Percentiles rank a stretch among this genome's conserved stretches.
phyloP scores from a whole-genome alignment of 352 stramenopile species.

The Phytophthora pisi region DNA sequence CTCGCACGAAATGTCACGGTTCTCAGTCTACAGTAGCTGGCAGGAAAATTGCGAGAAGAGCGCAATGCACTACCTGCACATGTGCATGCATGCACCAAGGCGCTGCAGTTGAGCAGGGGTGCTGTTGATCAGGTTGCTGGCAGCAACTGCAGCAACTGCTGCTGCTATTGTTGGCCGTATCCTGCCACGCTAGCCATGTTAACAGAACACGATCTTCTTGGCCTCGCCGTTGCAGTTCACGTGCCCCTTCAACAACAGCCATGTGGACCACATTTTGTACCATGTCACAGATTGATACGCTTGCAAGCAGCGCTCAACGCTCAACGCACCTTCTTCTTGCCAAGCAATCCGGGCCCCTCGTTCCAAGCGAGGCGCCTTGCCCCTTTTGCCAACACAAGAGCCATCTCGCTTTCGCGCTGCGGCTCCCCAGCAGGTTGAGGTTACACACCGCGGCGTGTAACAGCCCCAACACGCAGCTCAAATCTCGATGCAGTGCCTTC shows the following conservation, averaged over 20 bases:
- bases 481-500: slow-evolving; percentile 11
- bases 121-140: neutral
- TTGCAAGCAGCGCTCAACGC: too few relatives aligned
- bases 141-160: neutral
- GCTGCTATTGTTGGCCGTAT: neutral
- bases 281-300: slow-evolving; percentile 16
- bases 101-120: neutral
- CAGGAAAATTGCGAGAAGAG: neutral
- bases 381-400: slow-evolving; percentile 27
- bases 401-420: slow-evolving; percentile 19
- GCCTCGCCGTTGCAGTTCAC: neutral
- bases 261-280: slow-evolving; percentile 18
- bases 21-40: neutral
- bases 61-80: neutral
- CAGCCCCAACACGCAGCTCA: slow-evolving; percentile 24
- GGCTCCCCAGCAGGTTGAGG: neutral
- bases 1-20: neutral
- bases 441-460: slow-evolving; percentile 21
- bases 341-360: neutral
- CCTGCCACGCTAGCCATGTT: neutral
- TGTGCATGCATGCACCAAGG: neutral
- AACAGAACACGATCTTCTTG: neutral
- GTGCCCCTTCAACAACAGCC: slow-evolving; percentile 11
- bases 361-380: slow-evolving; percentile 1
- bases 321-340: too few relatives aligned